Base-by-base conservation (phyloP, 768 basidiomycete species). In the Kwoniella sp. region DNA sequence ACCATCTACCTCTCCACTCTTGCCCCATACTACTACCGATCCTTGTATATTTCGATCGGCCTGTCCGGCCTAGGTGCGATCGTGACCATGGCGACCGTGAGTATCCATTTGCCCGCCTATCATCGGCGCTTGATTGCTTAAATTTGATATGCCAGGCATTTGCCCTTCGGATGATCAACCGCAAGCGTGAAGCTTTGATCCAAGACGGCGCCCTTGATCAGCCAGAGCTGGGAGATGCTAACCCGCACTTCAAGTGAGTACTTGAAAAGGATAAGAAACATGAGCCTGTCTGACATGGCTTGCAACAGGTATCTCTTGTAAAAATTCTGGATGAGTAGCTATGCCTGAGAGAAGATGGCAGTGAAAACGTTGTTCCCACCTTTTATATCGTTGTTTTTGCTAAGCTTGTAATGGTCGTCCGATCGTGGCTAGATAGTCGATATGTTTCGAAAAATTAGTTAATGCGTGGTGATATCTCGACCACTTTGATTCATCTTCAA, bases 151-250 rank as follows among this genome's bases (percentile, higher is more conserved):
- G 22, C 4, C 25, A 55, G 54, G 54, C 54, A 4, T 20, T 55
- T 9, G n/a, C 31, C 8, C 28, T 55, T 31, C 28, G 31, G 20
- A 26, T 28, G 13, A 34, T 30, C 15, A 74, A 74, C 63, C 55
- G 48, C 26, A 61, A 58, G n/a, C 23, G 63, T 2, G 61, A 51
- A 29, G 37, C 59, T 26, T 28, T 70, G 13, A 55, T 70, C 12
- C 60, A 55, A 11, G 63, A 54, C 5, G 74, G 74, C 3, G 74
- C 74, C 0, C 31, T 38, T 0, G 71, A 75, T 41, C 69, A 71
- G 41, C 74, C 69, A 13, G 69, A 70, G 48, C 58, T 73, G 4
- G 74, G 74, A 17, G 67, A 71, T 45, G 58, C 58, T 2, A 75
- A 75, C 45, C 69, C 69, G 28, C 74, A 75, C 45, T 75, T 45